Conservation (phyloP, 2,329 filamentous ascomycete genomes). For the Epichloe uncinata region DNA sequence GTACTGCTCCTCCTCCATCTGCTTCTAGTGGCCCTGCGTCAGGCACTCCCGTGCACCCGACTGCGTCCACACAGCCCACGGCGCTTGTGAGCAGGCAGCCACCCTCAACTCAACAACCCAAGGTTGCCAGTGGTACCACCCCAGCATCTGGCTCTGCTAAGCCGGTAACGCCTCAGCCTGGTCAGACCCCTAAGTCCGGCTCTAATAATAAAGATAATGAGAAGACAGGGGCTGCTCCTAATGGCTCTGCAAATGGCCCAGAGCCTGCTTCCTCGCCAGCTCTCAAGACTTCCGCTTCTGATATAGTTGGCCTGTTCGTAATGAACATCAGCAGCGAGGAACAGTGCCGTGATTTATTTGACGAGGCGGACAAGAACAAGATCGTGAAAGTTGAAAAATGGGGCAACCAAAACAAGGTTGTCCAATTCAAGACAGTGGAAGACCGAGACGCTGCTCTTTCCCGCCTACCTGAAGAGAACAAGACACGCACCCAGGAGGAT, state of each 20-base stretch:
- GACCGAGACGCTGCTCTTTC: constrained; percentile 71
- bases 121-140: constrained; percentile 25
- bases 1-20: constrained; percentile 19
- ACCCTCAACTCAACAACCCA: constrained; percentile 25
- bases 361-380: constrained; percentile 70
- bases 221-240: constrained; percentile 35
- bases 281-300: constrained; percentile 46
- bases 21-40: constrained; percentile 9
- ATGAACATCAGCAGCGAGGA: constrained; percentile 76
- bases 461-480: constrained; percentile 61
- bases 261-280: constrained; percentile 44
- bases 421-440: constrained; percentile 66
- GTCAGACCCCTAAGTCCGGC: constrained; percentile 27
- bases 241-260: constrained; percentile 38
- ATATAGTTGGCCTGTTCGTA: constrained; percentile 77
- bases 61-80: constrained; percentile 23
- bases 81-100: constrained; percentile 23
- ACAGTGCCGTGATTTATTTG: constrained; percentile 68
- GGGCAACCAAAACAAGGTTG: constrained; percentile 69
- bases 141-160: constrained; percentile 24
- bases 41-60: constrained; percentile 22
- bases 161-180: constrained; percentile 35
- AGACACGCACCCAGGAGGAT: constrained; percentile 58
- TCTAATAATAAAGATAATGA: constrained; percentile 40
- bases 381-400: constrained; percentile 69